Percentiles rank a stretch among this genome's conserved stretches.
Evolutionary conservation across 192 early-diverging fungal genomes (phyloP).

Genomic region (Oehlia diaphana): DNA sequence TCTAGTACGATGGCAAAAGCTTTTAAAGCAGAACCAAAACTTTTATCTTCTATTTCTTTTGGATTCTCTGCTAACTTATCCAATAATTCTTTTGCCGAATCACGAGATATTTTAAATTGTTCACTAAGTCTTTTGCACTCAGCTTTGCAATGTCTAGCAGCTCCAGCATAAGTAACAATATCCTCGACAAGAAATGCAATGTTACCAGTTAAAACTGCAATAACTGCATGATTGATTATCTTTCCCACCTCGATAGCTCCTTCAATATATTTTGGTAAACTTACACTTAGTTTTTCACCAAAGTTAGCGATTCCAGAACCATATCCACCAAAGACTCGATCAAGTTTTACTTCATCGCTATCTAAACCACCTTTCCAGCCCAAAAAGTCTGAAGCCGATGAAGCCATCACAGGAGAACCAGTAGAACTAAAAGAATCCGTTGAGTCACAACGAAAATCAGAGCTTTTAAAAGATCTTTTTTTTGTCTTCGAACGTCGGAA

Average conservation of each 20-base stretch:
- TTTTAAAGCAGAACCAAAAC: constrained; percentile 20
- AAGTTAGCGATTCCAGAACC: not conserved
- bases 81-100: constrained; percentile 21
- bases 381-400: not conserved
- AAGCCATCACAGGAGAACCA: not conserved
- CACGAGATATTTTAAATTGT: constrained; percentile 26
- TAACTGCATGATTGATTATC: constrained; percentile 19
- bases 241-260: constrained; percentile 25
- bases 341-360: not conserved
- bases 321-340: not conserved
- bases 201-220: constrained; percentile 27
- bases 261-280: constrained; percentile 27
- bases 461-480: not conserved
- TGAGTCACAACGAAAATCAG: not conserved
- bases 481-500: not conserved
- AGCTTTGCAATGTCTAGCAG: constrained; percentile 30
- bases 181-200: constrained; percentile 27
- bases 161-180: constrained; percentile 16
- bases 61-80: constrained; percentile 17
- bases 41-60: constrained; percentile 31
- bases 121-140: constrained; percentile 29
- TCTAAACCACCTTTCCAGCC: not conserved
- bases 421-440: not conserved
- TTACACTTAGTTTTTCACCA: not conserved
- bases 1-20: constrained; percentile 29